A percentile compares a stretch with the other conserved stretches of the same genome.
Conservation (phyloP, 2,329 filamentous ascomycete species). For the Microsporum ferrugineum region DNA sequence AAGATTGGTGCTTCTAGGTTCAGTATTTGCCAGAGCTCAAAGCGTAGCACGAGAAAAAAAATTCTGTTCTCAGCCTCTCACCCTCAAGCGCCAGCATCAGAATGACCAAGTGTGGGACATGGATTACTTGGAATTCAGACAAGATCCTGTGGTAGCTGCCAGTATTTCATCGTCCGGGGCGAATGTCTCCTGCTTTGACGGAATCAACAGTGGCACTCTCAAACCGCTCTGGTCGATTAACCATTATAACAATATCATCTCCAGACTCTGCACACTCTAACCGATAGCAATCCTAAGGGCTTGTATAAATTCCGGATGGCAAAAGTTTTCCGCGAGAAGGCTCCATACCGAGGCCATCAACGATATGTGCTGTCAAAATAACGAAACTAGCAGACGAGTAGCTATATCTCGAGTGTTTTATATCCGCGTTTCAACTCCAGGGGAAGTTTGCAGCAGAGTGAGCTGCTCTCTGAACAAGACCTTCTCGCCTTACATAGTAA, state of each 20-base stretch:
- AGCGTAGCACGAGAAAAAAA: not conserved
- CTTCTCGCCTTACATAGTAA: not conserved
- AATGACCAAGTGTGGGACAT: not conserved
- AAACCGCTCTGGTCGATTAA: not conserved
- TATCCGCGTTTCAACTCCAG: not conserved
- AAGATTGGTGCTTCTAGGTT: not conserved
- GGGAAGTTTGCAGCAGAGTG: not conserved
- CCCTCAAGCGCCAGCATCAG: not conserved
- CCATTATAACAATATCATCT: not conserved
- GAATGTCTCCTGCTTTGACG: not conserved
- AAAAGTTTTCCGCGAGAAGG: no score
- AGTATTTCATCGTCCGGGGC: not conserved
- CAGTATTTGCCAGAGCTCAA: not conserved
- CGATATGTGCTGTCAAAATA: not conserved
- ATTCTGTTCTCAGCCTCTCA: not conserved
- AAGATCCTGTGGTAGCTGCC: not conserved
- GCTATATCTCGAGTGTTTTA: not conserved
- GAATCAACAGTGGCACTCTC: not conserved
- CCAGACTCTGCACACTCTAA: not conserved
- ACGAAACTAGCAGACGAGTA: not conserved
- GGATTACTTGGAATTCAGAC: not conserved
- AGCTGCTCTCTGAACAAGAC: not conserved
- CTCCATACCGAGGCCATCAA: no score
- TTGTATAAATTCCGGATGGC: no score
- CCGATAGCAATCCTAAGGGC: no score